A percentile compares a stretch with the other conserved stretches of the same genome.
phyloP scores from a whole-genome alignment of 345 rosid species.

The Cardamine resedifolia region DNA sequence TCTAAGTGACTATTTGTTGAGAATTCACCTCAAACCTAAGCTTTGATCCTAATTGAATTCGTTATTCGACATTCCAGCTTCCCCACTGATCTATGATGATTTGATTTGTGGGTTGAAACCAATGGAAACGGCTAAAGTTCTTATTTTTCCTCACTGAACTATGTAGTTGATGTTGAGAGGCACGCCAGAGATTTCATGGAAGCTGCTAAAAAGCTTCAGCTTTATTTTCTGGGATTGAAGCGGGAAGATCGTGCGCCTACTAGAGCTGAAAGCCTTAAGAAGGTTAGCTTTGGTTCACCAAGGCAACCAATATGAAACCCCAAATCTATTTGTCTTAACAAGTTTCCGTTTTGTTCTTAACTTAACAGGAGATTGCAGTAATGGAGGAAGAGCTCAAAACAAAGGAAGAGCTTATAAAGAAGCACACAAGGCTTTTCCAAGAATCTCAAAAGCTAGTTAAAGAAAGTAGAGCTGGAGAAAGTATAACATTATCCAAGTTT shows the following conservation, averaged over 20 bases:
- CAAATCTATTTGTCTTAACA: neutral
- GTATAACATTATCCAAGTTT: constrained; percentile 41
- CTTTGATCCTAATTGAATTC: neutral
- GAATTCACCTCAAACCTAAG: neutral
- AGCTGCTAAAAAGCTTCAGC: constrained; percentile 95
- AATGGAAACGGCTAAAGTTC: neutral
- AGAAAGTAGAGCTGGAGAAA: constrained; percentile 65
- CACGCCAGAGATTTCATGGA: constrained; percentile 98
- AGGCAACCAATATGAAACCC: neutral
- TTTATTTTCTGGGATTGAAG: constrained; percentile 75
- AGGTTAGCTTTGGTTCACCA: constrained; percentile 44
- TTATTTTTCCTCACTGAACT: neutral
- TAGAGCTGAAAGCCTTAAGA: constrained; percentile 57
- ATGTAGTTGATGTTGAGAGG: constrained; percentile 83
- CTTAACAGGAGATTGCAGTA: constrained; percentile 62
- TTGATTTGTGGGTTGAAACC: neutral
- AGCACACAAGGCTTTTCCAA: constrained; percentile 60
- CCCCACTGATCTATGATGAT: neutral
- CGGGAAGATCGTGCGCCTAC: constrained; percentile 74
- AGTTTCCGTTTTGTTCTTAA: neutral
- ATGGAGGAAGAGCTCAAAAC: constrained; percentile 82
- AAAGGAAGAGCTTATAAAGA: constrained; percentile 60
- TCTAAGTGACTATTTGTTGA: no score
- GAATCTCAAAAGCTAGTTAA: constrained; percentile 69
- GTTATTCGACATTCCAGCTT: no score